Evolutionary conservation across 2,329 filamentous ascomycete species (phyloP).

Genomic region (Ophiostoma sp.): DNA sequence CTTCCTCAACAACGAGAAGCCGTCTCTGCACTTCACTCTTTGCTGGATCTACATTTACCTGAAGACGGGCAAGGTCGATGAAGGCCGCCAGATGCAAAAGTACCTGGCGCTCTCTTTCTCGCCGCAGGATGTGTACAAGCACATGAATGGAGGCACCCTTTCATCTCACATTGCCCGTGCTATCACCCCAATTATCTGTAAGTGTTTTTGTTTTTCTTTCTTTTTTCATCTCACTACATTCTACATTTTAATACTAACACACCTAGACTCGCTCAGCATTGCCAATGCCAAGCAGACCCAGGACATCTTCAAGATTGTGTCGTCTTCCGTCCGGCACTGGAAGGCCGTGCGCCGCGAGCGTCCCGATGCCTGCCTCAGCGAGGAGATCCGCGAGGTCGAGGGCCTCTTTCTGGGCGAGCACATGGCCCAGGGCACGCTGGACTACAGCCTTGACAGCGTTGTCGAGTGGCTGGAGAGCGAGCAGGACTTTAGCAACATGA

Average conservation of each 20-base stretch:
- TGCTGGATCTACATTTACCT: conserved; percentile 5
- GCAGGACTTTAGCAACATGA: background rate
- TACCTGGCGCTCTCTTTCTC: background rate
- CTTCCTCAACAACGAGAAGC: background rate
- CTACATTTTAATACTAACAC: background rate
- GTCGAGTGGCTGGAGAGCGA: background rate
- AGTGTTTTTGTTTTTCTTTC: background rate
- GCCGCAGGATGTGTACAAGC: background rate
- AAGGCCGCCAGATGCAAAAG: background rate
- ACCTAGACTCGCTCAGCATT: background rate
- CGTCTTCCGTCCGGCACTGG: background rate
- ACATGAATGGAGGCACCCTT: background rate
- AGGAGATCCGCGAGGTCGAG: background rate
- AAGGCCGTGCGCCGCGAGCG: background rate
- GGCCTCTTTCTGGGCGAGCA: background rate
- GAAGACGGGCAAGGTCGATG: background rate
- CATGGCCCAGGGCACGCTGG: background rate
- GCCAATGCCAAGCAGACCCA: background rate
- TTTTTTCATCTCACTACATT: background rate
- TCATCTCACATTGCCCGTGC: background rate
- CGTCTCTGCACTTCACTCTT: background rate
- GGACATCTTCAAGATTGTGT: background rate
- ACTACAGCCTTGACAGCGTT: background rate
- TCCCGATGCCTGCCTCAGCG: background rate
- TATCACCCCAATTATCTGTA: background rate